Percentiles rank a stretch among this genome's conserved stretches.
phyloP scores from a whole-genome alignment of 1,284 basidiomycete species.

The Leccinum angustisporum region DNA sequence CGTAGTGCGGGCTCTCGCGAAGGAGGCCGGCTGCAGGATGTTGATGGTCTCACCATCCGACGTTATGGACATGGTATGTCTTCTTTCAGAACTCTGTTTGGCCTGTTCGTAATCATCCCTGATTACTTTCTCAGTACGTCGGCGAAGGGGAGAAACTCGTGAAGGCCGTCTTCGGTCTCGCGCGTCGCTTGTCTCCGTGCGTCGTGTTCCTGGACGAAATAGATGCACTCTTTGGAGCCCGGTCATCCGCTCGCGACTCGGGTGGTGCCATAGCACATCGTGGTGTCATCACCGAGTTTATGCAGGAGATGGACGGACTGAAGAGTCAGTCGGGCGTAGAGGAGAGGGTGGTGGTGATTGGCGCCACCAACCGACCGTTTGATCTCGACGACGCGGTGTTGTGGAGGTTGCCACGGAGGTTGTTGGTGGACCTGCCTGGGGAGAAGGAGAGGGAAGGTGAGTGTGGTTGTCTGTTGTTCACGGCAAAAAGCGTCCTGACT shows the following conservation, averaged over 20 bases:
- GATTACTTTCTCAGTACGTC: slow-evolving; percentile 64
- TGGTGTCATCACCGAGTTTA: slow-evolving; percentile 89
- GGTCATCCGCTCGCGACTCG: slow-evolving; percentile 77
- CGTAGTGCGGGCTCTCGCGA: slow-evolving; percentile 87
- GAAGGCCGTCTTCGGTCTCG: slow-evolving; percentile 86
- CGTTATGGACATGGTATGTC: slow-evolving; percentile 82
- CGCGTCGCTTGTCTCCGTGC: slow-evolving; percentile 85
- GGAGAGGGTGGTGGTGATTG: slow-evolving; percentile 88
- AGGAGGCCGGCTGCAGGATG: slow-evolving; percentile 90
- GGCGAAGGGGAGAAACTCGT: slow-evolving; percentile 96
- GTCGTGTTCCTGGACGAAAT: slow-evolving; percentile 97
- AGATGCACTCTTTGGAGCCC: slow-evolving; percentile 89
- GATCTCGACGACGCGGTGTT: slow-evolving; percentile 86
- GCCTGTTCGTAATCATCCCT: slow-evolving; percentile 8
- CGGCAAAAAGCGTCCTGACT: background rate
- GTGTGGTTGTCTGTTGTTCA: slow-evolving; percentile 20
- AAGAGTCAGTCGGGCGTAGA: slow-evolving; percentile 66
- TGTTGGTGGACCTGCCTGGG: slow-evolving; percentile 85
- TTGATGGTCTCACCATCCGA: slow-evolving; percentile 81
- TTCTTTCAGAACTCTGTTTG: background rate
- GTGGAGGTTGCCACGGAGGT: slow-evolving; percentile 76
- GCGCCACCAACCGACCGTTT: slow-evolving; percentile 90
- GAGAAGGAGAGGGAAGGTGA: slow-evolving; percentile 78
- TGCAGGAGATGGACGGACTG: slow-evolving; percentile 98
- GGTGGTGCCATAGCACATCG: slow-evolving; percentile 84